Base-by-base conservation (phyloP, 225 moss, liverwort and hornwort genomes). In the Physcomitrium patens region DNA sequence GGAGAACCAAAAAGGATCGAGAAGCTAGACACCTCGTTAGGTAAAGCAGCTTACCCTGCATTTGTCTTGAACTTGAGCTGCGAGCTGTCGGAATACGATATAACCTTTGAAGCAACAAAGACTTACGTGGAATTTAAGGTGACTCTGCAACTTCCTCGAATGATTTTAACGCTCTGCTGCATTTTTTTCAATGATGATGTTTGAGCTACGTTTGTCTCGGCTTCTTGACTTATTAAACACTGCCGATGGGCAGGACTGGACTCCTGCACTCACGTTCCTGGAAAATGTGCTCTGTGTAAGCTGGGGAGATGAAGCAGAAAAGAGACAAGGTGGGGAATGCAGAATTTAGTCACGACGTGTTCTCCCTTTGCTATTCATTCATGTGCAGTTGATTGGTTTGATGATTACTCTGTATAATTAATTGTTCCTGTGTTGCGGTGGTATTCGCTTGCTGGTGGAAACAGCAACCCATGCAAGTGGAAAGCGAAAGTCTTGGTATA, bases 41-140 rank as follows among this genome's bases (percentile, higher is more conserved):
- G 83, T 42, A 85, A 73, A 80, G 78, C 78, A 37, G 63, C 74
- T 51, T 88, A 68, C 82, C 91, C 95, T 79, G 85, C 80, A 54
- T 99, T 89, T 83, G 80, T 99, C 50, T 79, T 99, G 53, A 93
- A 95, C 70, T 59, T 99, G 85, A 90, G 70, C 65, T 99, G 99
- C 81, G 87, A 76, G 69, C 74, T 81, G 20, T 94, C 90, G n/a
- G 86, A 93, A 23, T 99, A 95, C 68, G 99, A 99, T 68, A 84
- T 99, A 71, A 92, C 88, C 24, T 95, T 99, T 86, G 95, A 95
- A 79, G 78, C 95, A 51, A 89, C 99, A 24, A 99, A 99, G 82
- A 92, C 91, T 51, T 75, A 91, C 31, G 95, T 95, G 68, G 99
- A 99, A 71, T 99, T 99, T 76, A 93, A 95, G 99, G 99, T 97